Base-by-base conservation (phyloP, 768 basidiomycete species). In the Auricularia cornea region DNA sequence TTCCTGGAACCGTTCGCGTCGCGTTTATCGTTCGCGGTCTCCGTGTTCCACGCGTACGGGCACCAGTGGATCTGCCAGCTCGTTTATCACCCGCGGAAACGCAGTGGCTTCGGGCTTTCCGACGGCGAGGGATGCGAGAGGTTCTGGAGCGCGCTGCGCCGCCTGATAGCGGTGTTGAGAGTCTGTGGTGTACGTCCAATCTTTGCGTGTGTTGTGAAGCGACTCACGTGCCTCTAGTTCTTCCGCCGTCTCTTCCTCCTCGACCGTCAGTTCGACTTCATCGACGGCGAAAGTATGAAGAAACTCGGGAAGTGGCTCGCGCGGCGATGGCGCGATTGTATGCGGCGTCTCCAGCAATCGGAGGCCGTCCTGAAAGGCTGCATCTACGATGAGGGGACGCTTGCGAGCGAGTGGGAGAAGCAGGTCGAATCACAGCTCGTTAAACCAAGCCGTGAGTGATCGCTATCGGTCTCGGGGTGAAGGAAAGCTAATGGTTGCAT, bases 11-110 rank as follows among this genome's bases (percentile, higher is more conserved):
- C 3, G 18, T 41, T 59, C 26, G 48, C 32, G n/a, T 56, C 54
- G 4, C 54, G 62, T 11, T 18, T 63, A 16, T 28, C 29, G 30
- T 59, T 38, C 30, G 54, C 56, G 11, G 59, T 63, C 3, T 59
- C 54, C 30, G 57, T 63, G 10, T 57, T 63, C 18, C 62, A 63
- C 41, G 44, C 62, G 3, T 63, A 63, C 23, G 57, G 62, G 3
- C 62, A 63, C 38, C 62, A 63, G 32, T 63, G 62, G 62, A 35
- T 56, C 5, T 63, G 57, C 28, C 62, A 63, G 40, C 30, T 59
- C 4, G 62, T 57, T 26, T 63, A 35, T 30, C 54, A 57, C 56
- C 62, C 62, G 10, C 54, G 57, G 3, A 35, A 57, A 26, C 62
- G 57, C 10, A 20, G 23, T 6, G 62, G 59, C 5, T 63, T 63